phyloP scores from a whole-genome alignment of 768 basidiomycete species.

The Mycena crocata region DNA sequence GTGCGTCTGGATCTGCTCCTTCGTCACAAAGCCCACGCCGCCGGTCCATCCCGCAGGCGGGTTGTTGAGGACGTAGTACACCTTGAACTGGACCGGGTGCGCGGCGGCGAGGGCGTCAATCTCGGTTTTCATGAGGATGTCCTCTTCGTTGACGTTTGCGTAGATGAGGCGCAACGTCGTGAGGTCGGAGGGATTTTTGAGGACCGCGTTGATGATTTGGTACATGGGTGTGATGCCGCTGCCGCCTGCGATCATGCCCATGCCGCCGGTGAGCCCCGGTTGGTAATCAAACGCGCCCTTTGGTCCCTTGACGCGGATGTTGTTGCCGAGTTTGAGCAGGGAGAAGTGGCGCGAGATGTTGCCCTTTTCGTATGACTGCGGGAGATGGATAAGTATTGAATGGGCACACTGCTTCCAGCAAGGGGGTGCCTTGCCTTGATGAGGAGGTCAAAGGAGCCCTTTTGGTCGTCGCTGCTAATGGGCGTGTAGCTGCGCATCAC shows the following conservation, averaged over 20 bases:
- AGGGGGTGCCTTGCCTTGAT: conserved; percentile 77
- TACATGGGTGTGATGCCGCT: conserved; percentile 99
- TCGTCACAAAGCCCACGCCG: conserved; percentile 92
- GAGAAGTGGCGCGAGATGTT: conserved; percentile 93
- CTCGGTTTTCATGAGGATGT: conserved; percentile 92
- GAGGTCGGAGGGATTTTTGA: conserved; percentile 88
- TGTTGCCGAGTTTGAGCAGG: conserved; percentile 88
- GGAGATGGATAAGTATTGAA: conserved; percentile 5
- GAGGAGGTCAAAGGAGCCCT: conserved; percentile 94
- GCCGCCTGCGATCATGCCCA: conserved; percentile 98
- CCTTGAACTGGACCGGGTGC: conserved; percentile 73
- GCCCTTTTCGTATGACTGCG: conserved; percentile 94
- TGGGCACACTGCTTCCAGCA: conserved; percentile 15
- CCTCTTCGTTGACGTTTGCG: conserved; percentile 93
- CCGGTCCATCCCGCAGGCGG: conserved; percentile 88
- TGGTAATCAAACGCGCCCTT: conserved; percentile 94
- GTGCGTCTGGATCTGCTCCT: conserved; percentile 88
- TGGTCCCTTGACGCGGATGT: conserved; percentile 92
- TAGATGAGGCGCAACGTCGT: conserved; percentile 92
- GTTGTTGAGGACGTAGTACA: conserved; percentile 96
- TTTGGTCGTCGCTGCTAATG: conserved; percentile 92
- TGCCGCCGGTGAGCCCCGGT: conserved; percentile 74
- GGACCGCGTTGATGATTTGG: conserved; percentile 94
- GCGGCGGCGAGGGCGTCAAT: conserved; percentile 80
- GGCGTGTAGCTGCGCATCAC: conserved; percentile 96